Base-by-base conservation (phyloP, 768 basidiomycete genomes). In the Dentipellis fragilis region DNA sequence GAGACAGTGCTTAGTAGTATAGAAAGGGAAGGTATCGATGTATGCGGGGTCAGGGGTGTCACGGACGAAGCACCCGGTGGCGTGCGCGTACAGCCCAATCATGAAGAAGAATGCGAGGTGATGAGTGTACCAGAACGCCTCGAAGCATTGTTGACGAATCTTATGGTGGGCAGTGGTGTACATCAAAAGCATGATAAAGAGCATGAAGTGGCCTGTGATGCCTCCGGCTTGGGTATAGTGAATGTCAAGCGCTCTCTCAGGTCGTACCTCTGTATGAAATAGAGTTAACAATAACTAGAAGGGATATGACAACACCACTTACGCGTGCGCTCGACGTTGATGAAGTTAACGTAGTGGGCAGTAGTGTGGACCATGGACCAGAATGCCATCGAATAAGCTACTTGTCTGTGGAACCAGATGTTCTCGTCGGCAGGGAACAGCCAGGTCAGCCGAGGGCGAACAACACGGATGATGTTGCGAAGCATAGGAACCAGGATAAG, bases 91-190 rank as follows among this genome's bases (percentile, higher is more conserved):
- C 49, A 96, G 80, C 35, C 82, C 89, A 58, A 94, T 74, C 83
- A 94, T 89, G 74, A 94, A 93, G 74, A 93, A 90, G 77, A 93
- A 91, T 10, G 89, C 90, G 40, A 93, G 81, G 62, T 94, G 93
- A 61, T 95, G 93, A 36, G 93, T 93, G 69, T 93, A 95, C 93
- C 93, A 95, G 76, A 97, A 97, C 1, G 82, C 90, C 69, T 97
- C 93, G 70, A 94, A 96, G 73, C 84, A 89, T 69, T 93, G 89
- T 58, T 79, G 69, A 62, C 93, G 87, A 59, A 97, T 84, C 71
- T 88, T 92, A 65, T 81, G 77, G 70, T 93, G 90, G 3, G 93
- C 92, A 19, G 92, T 93, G 40, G 88, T 81, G 68, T 94, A 95
- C 80, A 95, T 92, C 63, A 93, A 67, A 61, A 97, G 68, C 90